Percentiles rank a stretch among this genome's conserved stretches.
Evolutionary conservation across 306 rosid genomes (phyloP).

Genomic region (Cyclanthera cordifolia): DNA sequence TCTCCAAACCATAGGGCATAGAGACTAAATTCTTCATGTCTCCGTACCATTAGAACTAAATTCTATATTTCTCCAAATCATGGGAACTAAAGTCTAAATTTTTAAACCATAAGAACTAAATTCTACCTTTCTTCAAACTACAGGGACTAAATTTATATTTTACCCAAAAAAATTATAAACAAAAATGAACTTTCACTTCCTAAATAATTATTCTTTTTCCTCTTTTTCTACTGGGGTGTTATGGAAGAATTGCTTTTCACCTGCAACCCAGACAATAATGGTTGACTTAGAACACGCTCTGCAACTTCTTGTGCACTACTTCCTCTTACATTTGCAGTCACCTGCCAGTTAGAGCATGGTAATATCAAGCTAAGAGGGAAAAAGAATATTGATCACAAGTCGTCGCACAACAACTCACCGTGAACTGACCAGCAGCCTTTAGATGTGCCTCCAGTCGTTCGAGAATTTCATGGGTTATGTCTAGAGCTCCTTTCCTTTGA

Average conservation of each 20-base stretch:
- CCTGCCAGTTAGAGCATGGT: constrained; percentile 33
- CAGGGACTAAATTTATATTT: too few relatives aligned
- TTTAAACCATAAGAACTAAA: too few relatives aligned
- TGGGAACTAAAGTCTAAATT: too few relatives aligned
- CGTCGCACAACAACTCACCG: constrained; percentile 31
- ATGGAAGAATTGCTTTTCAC: constrained; percentile 27
- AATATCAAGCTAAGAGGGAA: constrained; percentile 10
- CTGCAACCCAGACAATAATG: constrained; percentile 82
- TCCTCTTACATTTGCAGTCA: constrained; percentile 91
- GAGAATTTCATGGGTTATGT: constrained; percentile 81
- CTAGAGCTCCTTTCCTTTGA: constrained; percentile 62
- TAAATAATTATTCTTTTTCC: not conserved
- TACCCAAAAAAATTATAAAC: not conserved
- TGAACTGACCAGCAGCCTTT: constrained; percentile 70
- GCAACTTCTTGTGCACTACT: constrained; percentile 80
- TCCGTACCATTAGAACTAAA: too few relatives aligned
- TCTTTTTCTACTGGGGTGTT: not conserved
- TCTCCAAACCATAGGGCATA: too few relatives aligned
- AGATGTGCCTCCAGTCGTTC: constrained; percentile 91
- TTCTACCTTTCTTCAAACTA: too few relatives aligned
- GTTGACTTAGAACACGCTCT: constrained; percentile 73
- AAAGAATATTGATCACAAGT: not conserved
- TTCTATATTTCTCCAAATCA: too few relatives aligned
- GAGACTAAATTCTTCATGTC: too few relatives aligned
- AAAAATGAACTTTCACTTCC: not conserved